Evolutionary conservation across 129 eudicot species (phyloP), one percentile per base, ranked within the genome.

Genomic region (Glebionis coronaria): DNA sequence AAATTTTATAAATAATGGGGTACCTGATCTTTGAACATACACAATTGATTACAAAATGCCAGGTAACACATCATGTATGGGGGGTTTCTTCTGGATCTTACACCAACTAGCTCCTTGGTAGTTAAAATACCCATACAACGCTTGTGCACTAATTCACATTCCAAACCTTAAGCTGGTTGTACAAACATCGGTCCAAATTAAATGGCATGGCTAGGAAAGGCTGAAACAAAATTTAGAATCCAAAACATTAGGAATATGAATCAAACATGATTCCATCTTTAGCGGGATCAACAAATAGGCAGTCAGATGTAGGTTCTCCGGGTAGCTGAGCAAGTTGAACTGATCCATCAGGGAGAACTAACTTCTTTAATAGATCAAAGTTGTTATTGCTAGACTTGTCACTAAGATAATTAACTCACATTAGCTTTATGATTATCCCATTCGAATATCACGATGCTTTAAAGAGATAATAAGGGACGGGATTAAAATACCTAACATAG

Each of bases 31-130:
- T n/a, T n/a, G n/a, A n/a, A n/a, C n/a, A n/a, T n/a, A n/a, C n/a
- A n/a, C n/a, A n/a, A n/a, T n/a, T n/a, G n/a, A n/a, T n/a, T n/a
- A n/a, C n/a, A n/a, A n/a, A 23, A 79, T 78, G 52, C 86, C 95
- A 4, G 95, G 95, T 42, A 95, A 80, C 15, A 85, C 45, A 61
- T 86, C 87, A 63, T 88, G 95, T 56, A 88, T 88, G 19, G 84
- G 91, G 11, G 86, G 84, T 77, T 83, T 88, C 79, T 88, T 88
- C 8, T 62, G 73, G 4, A 78, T 54, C 79, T 82, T 88, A 84
- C 98, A 88, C 96, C 98, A 88, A 23, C 96, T 96, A 1, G 98
- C 98, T 53, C 98, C 98, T 28, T 92, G 98, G 79, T 95, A 88
- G 77, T 92, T 92, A 79, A n/a, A 92, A 88, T 3, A 86, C 87